Conservation (phyloP, 148 eudicot genomes). For the Polygonum maritimum region DNA sequence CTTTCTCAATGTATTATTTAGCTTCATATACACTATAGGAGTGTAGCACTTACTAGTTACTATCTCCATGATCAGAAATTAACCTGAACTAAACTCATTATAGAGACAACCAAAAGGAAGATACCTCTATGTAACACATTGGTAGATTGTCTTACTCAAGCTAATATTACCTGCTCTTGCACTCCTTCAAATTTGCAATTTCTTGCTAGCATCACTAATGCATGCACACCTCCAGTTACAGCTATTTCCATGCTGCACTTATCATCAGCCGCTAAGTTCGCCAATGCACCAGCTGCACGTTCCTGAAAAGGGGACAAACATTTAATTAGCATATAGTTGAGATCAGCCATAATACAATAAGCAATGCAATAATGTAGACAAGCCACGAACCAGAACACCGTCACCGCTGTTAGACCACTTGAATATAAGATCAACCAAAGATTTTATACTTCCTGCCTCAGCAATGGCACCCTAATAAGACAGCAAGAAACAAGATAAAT, state of each 20-base stretch:
- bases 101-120: neutral
- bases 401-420: conserved; percentile 91
- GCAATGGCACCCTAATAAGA: conserved; percentile 85
- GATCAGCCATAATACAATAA: neutral
- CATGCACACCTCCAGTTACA: conserved; percentile 80
- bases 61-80: neutral
- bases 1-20: conserved; percentile 1
- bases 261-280: conserved; percentile 96
- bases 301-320: conserved; percentile 46
- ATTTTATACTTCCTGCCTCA: conserved; percentile 84
- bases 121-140: neutral
- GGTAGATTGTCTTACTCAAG: neutral
- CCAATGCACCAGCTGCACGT: conserved; percentile 99
- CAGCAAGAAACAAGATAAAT: conserved; percentile 6
- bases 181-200: conserved; percentile 87
- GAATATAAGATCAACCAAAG: conserved; percentile 85
- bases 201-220: conserved; percentile 84
- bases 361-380: neutral
- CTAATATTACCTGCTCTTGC: conserved; percentile 74
- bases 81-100: neutral
- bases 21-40: conserved; percentile 2
- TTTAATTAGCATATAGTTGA: neutral
- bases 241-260: conserved; percentile 98
- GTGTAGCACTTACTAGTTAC: neutral
- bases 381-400: conserved; percentile 77